Percentiles rank a stretch among this genome's conserved stretches.
phyloP scores from a whole-genome alignment of 1,139 yeast species.

The Hyphopichia wangnamkhiaoensis region DNA sequence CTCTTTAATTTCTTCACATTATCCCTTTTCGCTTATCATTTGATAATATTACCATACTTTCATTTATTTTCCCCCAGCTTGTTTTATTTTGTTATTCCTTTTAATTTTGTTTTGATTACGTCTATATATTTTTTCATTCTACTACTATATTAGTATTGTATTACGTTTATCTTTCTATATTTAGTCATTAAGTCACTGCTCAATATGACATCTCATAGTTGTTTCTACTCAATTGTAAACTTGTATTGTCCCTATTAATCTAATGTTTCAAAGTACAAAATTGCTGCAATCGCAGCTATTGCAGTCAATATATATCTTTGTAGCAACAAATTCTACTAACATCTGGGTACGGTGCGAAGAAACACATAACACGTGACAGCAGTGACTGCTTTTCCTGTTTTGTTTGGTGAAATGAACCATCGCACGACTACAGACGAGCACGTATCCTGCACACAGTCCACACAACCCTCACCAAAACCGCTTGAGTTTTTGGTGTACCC shows the following conservation, averaged over 20 bases:
- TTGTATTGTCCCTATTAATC: neutral
- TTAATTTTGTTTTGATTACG: no score
- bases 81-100: neutral
- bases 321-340: no score
- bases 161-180: neutral
- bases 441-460: neutral
- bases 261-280: neutral
- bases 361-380: slow-evolving; percentile 1
- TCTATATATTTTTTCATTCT: slow-evolving; percentile 3
- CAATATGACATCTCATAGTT: no score
- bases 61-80: slow-evolving; percentile 1
- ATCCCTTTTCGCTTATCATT: neutral
- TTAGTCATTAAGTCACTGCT: no score
- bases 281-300: neutral
- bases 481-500: neutral
- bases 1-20: neutral
- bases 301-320: no score
- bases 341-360: neutral
- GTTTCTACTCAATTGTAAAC: no score
- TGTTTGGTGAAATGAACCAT: neutral
- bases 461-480: neutral
- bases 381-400: slow-evolving; percentile 2
- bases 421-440: neutral
- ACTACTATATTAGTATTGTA: slow-evolving; percentile 3
- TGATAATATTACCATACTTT: no score